Conservation (phyloP, 1,139 yeast genomes). For the Nakaseomyces nivariensis region DNA sequence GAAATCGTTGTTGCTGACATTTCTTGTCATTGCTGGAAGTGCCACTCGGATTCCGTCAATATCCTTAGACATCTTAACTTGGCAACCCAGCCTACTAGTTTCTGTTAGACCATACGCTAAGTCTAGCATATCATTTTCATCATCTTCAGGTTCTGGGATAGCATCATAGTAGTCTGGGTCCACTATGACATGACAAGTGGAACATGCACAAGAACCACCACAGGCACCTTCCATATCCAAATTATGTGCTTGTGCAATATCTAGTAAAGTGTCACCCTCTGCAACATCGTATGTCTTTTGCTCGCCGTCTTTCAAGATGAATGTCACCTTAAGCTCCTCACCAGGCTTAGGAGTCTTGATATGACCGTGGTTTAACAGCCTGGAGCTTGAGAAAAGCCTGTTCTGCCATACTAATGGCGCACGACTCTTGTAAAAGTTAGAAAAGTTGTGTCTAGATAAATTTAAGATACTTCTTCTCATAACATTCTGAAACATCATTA, state of each 20-base stretch:
- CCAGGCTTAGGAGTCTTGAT: slow-evolving; percentile 86
- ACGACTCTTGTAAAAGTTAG: not conserved
- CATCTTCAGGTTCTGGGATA: slow-evolving; percentile 93
- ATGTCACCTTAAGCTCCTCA: slow-evolving; percentile 77
- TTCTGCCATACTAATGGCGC: slow-evolving; percentile 3
- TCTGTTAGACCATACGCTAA: slow-evolving; percentile 95
- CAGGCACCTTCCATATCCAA: slow-evolving; percentile 98
- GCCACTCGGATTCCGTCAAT: slow-evolving; percentile 94
- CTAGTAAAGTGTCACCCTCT: slow-evolving; percentile 84
- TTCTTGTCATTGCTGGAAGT: slow-evolving; percentile 93
- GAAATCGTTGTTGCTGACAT: slow-evolving; percentile 73
- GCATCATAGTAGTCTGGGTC: slow-evolving; percentile 90
- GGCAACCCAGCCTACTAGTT: slow-evolving; percentile 93
- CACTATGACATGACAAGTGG: slow-evolving; percentile 92
- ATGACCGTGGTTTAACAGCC: slow-evolving; percentile 56
- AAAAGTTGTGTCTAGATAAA: not conserved
- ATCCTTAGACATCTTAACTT: slow-evolving; percentile 78
- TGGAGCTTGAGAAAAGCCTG: slow-evolving; percentile 8
- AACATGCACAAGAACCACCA: slow-evolving; percentile 98
- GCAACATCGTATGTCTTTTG: slow-evolving; percentile 77
- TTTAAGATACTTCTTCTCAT: not conserved
- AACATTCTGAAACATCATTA: not conserved
- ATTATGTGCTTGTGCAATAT: slow-evolving; percentile 89
- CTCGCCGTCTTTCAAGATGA: slow-evolving; percentile 83
- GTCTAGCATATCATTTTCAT: slow-evolving; percentile 96